Conservation (phyloP, 1,139 yeast species). For the Protomyces pachydermus region DNA sequence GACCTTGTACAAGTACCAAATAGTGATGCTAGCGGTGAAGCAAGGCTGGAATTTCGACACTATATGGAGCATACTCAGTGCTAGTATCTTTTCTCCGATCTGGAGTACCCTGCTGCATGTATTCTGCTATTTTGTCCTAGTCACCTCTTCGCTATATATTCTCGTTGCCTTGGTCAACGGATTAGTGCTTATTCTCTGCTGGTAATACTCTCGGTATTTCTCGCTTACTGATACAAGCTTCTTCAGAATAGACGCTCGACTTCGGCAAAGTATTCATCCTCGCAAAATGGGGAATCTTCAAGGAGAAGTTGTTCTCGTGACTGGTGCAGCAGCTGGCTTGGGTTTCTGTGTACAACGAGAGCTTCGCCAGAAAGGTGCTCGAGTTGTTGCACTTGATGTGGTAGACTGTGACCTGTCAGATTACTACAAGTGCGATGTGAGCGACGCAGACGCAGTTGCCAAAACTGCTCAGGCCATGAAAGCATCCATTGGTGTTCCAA, state of each 20-base stretch:
- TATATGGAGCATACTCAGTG: background rate
- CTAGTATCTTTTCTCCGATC: background rate
- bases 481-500: slow-evolving; percentile 51
- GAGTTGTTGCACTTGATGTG: slow-evolving; percentile 63
- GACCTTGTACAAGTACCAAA: too few relatives aligned
- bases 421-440: slow-evolving; percentile 66
- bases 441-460: slow-evolving; percentile 47
- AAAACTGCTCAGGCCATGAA: slow-evolving; percentile 36
- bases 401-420: slow-evolving; percentile 40
- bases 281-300: background rate
- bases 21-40: background rate
- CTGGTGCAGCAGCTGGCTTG: slow-evolving; percentile 78
- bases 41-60: background rate
- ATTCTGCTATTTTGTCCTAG: background rate
- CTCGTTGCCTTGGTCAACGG: too few relatives aligned
- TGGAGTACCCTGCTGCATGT: background rate
- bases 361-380: slow-evolving; percentile 45
- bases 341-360: slow-evolving; percentile 58
- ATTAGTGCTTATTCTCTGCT: too few relatives aligned
- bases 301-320: slow-evolving; percentile 60
- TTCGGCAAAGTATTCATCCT: background rate
- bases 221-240: background rate
- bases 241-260: background rate
- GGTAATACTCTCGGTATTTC: too few relatives aligned
- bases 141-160: too few relatives aligned